Base-by-base conservation (phyloP, 306 rosid genomes). In the Ammopiptanthus mongolicus region DNA sequence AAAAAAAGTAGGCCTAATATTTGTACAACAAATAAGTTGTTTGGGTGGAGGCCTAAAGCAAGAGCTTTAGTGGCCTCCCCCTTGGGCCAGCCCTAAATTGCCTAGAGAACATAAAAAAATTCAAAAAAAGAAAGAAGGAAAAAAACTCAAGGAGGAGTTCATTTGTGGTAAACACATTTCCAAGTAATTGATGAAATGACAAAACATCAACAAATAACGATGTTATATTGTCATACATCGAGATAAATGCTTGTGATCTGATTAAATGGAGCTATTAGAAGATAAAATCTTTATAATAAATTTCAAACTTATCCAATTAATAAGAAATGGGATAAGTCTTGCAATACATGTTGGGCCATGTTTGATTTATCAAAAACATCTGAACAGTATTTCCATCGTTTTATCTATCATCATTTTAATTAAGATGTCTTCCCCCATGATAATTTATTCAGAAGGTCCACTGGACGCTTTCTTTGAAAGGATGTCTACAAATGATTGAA, bases 371-470 rank as follows among this genome's bases (percentile, higher is more conserved):
- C 6, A 42, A 60, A 29, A 65, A 81, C 72, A 70, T 66, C 69
- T 71, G 57, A 76, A 63, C 25, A 79, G 75, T 18, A 29, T 68
- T 55, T 53, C 13, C 21, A 53, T 65, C 6, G n/a, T 37, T 53
- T 33, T 34, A 23, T 55, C 23, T 12, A 55, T 74, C 19, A 47
- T 6, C 63, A 36, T 18, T 71, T 52, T 41, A 59, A 59, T 60
- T 42, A 71, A 66, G 80, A 72, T 76, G 74, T 69, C 37, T 72
- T 71, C 80, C 4, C 8, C 41, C 66, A 21, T 15, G 46, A 70
- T 67, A 78, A 83, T 67, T 74, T 41, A 61, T 19, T 71, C 33
- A 51, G 73, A 1, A 75, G 90, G 88, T 62, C 86, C 90, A 70
- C 77, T 48, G 51, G 71, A 81, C 71, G 69, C 79, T 61, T 55